Evolutionary conservation across 768 basidiomycete species (phyloP), one percentile per base, ranked within the genome.

Genomic region (Boletus rufocinnamomeus): DNA sequence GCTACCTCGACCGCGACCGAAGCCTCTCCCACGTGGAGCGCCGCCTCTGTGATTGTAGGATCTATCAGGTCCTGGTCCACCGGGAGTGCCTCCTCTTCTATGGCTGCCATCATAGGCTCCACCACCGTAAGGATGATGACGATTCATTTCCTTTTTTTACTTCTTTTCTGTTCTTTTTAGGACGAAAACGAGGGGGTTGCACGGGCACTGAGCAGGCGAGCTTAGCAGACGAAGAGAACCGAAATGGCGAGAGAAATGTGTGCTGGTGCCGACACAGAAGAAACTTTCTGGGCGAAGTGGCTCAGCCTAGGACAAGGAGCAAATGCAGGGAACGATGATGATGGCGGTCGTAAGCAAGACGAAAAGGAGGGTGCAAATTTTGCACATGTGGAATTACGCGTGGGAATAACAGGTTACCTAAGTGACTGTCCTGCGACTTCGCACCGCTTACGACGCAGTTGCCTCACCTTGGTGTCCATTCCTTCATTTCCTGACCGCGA

Each of bases 71-170:
- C 88, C 88, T 64, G 84, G 84, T 67, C 84, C 85, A 62, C 80
- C 76, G 43, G 84, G 82, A 59, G 83, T 79, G 57, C 86, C 88
- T 49, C 88, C 88, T 70, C 89, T 84, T 67, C 79, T 75, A 56
- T 84, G 80, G 47, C 77, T 74, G 55, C 77, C 76, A 60, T 90
- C 90, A 79, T 84, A 87, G 69, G 77, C 76, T 63, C 80, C 71
- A 60, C 61, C 81, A 66, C 84, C 83, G 76, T 94, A 94, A 27
- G 92, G 92, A 83, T 93, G 90, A 76, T 93, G 91, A 69, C 91
- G 89, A 76, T 92, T 91, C 91, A 94, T 93, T 54, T 56, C 40
- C 50, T 54, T 27, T 40, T 58, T 70, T 60, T 50, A 63, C 48
- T 63, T 52, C 41, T 57, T 65, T 65, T 60, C 59, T 58, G 52